Conservation (phyloP, 2,329 filamentous ascomycete genomes). For the Diaporthe sp. region DNA sequence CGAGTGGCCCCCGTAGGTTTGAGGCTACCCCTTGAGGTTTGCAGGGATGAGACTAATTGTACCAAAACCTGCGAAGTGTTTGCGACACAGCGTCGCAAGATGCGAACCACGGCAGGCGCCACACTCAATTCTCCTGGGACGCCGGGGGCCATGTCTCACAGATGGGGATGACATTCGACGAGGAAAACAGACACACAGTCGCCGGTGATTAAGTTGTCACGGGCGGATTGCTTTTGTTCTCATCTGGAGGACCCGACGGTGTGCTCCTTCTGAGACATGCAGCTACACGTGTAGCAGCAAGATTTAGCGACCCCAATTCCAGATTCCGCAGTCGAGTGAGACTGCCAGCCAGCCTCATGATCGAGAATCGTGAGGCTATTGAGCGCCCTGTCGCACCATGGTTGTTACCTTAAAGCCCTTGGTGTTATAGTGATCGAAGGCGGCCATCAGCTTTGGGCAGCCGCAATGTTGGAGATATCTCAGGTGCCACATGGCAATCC, state of each 20-base stretch:
- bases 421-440: not conserved
- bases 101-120: slow-evolving; percentile 36
- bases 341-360: slow-evolving; percentile 28
- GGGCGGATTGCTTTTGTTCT: slow-evolving; percentile 19
- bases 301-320: slow-evolving; percentile 35
- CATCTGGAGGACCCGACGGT: slow-evolving; percentile 34
- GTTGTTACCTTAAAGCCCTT: not conserved
- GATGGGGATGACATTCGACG: slow-evolving; percentile 12
- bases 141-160: slow-evolving; percentile 34
- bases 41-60: slow-evolving; percentile 8
- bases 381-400: slow-evolving; percentile 26
- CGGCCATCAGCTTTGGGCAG: slow-evolving; percentile 1
- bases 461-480: slow-evolving; percentile 12
- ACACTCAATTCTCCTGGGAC: slow-evolving; percentile 36
- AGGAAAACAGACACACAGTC: slow-evolving; percentile 13
- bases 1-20: not conserved
- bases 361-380: slow-evolving; percentile 27
- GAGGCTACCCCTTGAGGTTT: not conserved
- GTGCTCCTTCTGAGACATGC: slow-evolving; percentile 40
- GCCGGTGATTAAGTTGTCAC: slow-evolving; percentile 25
- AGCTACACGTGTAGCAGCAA: slow-evolving; percentile 40
- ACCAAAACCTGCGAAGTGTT: slow-evolving; percentile 17
- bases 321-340: slow-evolving; percentile 39
- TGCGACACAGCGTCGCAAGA: slow-evolving; percentile 29
- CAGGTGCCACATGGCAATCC: slow-evolving; percentile 4